A percentile compares a stretch with the other conserved stretches of the same genome.
These are phyloP conservation scores for Teratosphaeria gauchensis DNA, from an alignment of 2,329 filamentous ascomycete species.

Conservation along the genomic window DNA sequence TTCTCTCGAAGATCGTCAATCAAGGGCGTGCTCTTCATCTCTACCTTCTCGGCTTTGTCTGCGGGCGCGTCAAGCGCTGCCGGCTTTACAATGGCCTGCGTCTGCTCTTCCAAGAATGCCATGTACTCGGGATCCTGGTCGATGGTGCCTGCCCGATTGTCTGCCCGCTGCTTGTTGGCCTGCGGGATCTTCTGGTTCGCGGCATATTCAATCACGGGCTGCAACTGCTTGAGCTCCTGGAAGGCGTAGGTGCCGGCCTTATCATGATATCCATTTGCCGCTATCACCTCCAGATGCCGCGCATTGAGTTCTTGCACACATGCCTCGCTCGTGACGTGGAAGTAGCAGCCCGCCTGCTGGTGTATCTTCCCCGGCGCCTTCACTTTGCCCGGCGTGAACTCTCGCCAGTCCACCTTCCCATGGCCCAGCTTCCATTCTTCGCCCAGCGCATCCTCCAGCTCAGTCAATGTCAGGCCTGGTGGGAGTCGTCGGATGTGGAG, in stretches of 20 bases:
- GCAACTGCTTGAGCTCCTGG: conserved; percentile 58
- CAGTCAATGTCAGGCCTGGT: conserved; percentile 69
- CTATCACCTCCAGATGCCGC: conserved; percentile 52
- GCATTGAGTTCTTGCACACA: conserved; percentile 60
- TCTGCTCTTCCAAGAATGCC: conserved; percentile 78
- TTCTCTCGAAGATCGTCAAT: conserved; percentile 87
- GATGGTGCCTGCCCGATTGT: conserved; percentile 85
- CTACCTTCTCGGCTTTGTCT: conserved; percentile 38
- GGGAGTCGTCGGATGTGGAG: conserved; percentile 75
- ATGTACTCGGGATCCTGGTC: conserved; percentile 96
- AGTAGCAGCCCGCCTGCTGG: conserved; percentile 66
- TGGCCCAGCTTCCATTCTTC: conserved; percentile 71
- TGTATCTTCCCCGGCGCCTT: conserved; percentile 85
- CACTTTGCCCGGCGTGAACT: conserved; percentile 64
- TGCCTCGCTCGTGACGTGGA: conserved; percentile 67
- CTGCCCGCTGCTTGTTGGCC: conserved; percentile 59
- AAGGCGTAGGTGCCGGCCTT: conserved; percentile 66
- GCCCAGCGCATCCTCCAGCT: conserved; percentile 64
- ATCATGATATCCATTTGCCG: conserved; percentile 58
- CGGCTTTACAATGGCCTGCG: conserved; percentile 57
- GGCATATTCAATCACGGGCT: conserved; percentile 71
- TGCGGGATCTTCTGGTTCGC: conserved; percentile 71
- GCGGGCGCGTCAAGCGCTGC: conserved; percentile 39
- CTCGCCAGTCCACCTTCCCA: conserved; percentile 77
- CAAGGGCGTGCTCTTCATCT: conserved; percentile 70